Conservation (phyloP, 257 asterid genomes). For the Penstemon eatonii region DNA sequence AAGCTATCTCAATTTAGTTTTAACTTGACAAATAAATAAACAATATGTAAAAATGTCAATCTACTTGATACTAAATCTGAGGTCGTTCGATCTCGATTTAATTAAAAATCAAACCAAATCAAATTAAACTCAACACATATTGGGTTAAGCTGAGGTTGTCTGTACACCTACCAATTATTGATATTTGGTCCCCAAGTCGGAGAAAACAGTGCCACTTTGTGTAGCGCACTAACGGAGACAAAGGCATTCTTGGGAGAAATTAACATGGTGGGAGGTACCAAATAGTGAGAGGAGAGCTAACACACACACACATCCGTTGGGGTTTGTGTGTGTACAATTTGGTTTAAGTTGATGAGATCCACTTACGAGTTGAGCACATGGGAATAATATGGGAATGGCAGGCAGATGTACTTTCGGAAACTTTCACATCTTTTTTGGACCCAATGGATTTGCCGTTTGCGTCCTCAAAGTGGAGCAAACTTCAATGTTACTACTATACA, state of each 20-base stretch:
- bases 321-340: neutral
- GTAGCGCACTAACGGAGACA: conserved; percentile 34
- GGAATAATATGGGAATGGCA: neutral
- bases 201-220: conserved; percentile 1
- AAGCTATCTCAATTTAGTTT: too few species aligned
- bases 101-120: too few species aligned
- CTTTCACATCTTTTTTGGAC: neutral
- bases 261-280: neutral
- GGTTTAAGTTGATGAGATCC: neutral
- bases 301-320: neutral
- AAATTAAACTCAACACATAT: too few species aligned
- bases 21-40: too few species aligned
- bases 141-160: too few species aligned
- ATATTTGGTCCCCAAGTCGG: neutral
- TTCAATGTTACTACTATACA: too few species aligned
- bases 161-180: neutral
- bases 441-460: too few species aligned
- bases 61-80: too few species aligned
- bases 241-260: conserved; percentile 1
- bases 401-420: neutral
- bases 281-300: neutral
- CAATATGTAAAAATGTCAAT: too few species aligned
- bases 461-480: too few species aligned
- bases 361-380: conserved; percentile 17
- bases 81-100: too few species aligned